phyloP scores from a whole-genome alignment of 1,284 basidiomycete genomes.

The Tetrapyrgos nigripes region DNA sequence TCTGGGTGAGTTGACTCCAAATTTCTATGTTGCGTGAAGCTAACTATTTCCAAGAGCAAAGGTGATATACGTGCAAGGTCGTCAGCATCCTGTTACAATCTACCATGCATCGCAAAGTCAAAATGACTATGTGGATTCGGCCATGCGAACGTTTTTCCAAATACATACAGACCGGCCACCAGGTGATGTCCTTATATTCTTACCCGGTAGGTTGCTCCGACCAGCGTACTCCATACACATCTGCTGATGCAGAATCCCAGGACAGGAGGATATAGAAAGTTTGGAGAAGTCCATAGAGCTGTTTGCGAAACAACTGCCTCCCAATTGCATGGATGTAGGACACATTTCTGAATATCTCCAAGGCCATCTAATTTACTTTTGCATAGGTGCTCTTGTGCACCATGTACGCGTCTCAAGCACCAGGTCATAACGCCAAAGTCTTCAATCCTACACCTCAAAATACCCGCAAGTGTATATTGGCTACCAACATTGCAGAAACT shows the following conservation, averaged over 20 bases:
- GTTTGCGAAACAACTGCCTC: constrained; percentile 70
- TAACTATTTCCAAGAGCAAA: constrained; percentile 65
- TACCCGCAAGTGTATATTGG: constrained; percentile 89
- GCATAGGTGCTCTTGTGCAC: constrained; percentile 74
- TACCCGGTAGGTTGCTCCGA: constrained; percentile 66
- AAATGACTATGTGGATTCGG: constrained; percentile 89
- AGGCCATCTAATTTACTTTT: background rate
- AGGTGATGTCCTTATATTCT: constrained; percentile 94
- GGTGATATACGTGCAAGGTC: constrained; percentile 90
- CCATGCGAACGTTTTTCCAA: constrained; percentile 89
- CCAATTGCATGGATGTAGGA: constrained; percentile 57
- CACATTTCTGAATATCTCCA: background rate
- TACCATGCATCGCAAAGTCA: constrained; percentile 78
- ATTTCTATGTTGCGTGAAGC: background rate
- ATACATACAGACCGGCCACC: constrained; percentile 83
- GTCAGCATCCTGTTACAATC: constrained; percentile 90
- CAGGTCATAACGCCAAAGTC: constrained; percentile 79
- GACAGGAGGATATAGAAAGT: constrained; percentile 97
- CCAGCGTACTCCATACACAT: background rate
- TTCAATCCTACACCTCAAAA: constrained; percentile 75
- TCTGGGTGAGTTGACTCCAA: constrained; percentile 62
- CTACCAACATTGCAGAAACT: constrained; percentile 98
- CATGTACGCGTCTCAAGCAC: constrained; percentile 87
- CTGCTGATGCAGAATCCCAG: constrained; percentile 41
- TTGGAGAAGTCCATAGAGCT: constrained; percentile 76